phyloP scores from a whole-genome alignment of 2,329 filamentous ascomycete genomes.

The Bisporella sp. region DNA sequence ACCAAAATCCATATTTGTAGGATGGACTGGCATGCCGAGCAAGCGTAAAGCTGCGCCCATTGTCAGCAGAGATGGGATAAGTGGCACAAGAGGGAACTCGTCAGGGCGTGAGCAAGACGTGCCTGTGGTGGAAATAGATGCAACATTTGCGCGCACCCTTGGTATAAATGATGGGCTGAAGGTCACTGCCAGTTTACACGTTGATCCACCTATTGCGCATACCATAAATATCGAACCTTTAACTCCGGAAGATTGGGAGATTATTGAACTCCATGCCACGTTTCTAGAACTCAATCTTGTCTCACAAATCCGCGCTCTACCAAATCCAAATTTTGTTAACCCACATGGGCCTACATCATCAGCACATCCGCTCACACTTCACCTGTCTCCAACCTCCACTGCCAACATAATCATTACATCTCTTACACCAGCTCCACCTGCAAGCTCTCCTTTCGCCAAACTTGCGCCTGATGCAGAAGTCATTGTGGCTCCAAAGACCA shows the following conservation, averaged over 20 bases:
- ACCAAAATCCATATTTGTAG: slow-evolving; percentile 73
- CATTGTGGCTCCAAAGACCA: slow-evolving; percentile 89
- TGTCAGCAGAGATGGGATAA: slow-evolving; percentile 67
- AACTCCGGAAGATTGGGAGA: slow-evolving; percentile 96
- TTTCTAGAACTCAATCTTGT: slow-evolving; percentile 93
- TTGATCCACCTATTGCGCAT: slow-evolving; percentile 85
- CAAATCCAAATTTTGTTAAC: slow-evolving; percentile 67
- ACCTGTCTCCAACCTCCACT: slow-evolving; percentile 90
- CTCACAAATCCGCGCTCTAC: slow-evolving; percentile 85
- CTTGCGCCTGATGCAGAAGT: slow-evolving; percentile 92
- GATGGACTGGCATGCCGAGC: slow-evolving; percentile 98
- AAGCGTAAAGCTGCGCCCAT: slow-evolving; percentile 72
- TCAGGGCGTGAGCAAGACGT: slow-evolving; percentile 66
- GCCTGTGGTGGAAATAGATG: slow-evolving; percentile 77
- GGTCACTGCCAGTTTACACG: slow-evolving; percentile 64
- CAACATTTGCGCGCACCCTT: slow-evolving; percentile 70
- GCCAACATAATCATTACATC: slow-evolving; percentile 85
- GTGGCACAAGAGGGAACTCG: slow-evolving; percentile 46
- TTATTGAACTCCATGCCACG: slow-evolving; percentile 93
- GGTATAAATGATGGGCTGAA: slow-evolving; percentile 78
- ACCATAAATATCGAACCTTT: slow-evolving; percentile 96
- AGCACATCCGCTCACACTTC: slow-evolving; percentile 78
- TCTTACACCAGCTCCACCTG: slow-evolving; percentile 65
- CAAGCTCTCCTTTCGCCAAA: slow-evolving; percentile 75
- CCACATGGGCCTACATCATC: slow-evolving; percentile 42